Conservation (phyloP, 176 grass and related monocot genomes). For the Lolium rigidum region DNA sequence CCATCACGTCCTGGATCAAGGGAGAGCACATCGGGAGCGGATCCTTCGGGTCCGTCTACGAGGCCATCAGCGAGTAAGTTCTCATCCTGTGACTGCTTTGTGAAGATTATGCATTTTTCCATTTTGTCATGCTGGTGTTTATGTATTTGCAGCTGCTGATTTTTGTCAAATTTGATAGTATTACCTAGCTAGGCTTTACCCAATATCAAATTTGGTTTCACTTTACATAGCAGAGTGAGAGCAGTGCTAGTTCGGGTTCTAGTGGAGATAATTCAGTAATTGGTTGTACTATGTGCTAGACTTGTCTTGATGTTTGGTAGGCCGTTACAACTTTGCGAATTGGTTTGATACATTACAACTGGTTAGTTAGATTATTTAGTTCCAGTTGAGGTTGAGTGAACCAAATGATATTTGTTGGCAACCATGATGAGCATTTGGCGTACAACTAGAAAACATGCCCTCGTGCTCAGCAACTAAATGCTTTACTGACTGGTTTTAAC, state of each 20-base stretch:
- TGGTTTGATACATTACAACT: not conserved
- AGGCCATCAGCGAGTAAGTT: constrained; percentile 87
- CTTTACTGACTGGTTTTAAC: constrained; percentile 31
- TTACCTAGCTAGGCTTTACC: too few species aligned
- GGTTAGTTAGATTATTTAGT: not conserved
- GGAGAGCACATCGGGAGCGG: constrained; percentile 69
- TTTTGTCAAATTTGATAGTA: not conserved
- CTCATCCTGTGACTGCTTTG: not conserved
- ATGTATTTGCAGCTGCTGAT: not conserved
- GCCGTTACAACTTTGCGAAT: not conserved
- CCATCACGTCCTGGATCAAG: constrained; percentile 66
- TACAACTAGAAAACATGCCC: not conserved
- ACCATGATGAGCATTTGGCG: not conserved
- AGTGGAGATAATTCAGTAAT: not conserved
- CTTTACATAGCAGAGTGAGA: not conserved
- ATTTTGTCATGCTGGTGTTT: not conserved
- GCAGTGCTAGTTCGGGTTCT: not conserved
- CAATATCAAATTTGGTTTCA: too few species aligned
- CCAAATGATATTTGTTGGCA: not conserved
- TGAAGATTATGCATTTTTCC: not conserved
- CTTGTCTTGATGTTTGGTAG: constrained; percentile 14
- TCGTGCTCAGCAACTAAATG: not conserved
- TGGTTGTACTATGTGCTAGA: not conserved
- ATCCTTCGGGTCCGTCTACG: constrained; percentile 77
- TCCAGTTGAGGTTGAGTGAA: not conserved